Evolutionary conservation across 768 basidiomycete genomes (phyloP), one percentile per base, ranked within the genome.

Genomic region (Chalciporus chontae): DNA sequence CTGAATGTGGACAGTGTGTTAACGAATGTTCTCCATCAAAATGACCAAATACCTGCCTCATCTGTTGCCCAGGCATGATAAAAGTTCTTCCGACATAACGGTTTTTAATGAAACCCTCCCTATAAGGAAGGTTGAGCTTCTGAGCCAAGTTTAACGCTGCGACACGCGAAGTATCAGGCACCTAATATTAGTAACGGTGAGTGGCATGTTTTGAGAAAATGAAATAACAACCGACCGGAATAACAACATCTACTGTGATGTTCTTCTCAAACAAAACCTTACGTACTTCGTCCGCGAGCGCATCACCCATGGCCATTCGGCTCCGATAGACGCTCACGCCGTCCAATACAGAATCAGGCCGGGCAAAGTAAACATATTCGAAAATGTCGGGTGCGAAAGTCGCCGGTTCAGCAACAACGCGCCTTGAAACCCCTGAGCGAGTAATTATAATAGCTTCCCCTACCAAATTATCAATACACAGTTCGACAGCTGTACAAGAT

Each of bases 241-340:
- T 98, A 55, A 99, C 94, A 15, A 99, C 96, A 67, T 99, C 96
- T 45, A 95, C 83, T 17, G 76, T 74, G 39, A 94, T 71, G 36
- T 84, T 77, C 39, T 79, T 78, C 53, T 82, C 79, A 40, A 73
- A 66, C 41, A 99, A 73, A 37, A 94, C 81, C 19, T 79, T 77
- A 64, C 79, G 71, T 21, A 96, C 94, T 69, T 94, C 89, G 38
- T 82, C 87, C 1, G 94, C 95, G 42, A 99, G 80, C 5, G 86
- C 82, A 64, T 98, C 94, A 48, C 96, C 96, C 96, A 99, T 99
- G 1, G 96, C 93, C 96, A 98, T 98, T 34, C 96, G 86, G 64
- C 91, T 90, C 41, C 96, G 83, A 69, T 98, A 98, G 40, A 98
- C 96, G 63, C 90, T 94, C 68, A 99, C 85, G 38, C 95, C 94